Evolutionary conservation across 1,284 basidiomycete genomes (phyloP).

Genomic region (Naganishia albida): DNA sequence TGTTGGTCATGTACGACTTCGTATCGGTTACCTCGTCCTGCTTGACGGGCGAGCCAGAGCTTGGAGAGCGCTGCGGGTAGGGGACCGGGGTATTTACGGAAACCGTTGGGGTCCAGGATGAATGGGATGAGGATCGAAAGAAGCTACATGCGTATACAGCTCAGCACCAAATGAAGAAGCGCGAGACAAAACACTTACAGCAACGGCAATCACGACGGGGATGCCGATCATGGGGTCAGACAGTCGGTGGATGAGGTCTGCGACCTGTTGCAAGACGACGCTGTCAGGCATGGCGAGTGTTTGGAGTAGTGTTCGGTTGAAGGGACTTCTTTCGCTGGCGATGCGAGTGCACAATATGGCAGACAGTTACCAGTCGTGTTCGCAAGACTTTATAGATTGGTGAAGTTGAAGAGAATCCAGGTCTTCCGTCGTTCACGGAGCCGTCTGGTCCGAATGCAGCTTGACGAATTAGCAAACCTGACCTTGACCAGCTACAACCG

Average conservation of each 20-base stretch:
- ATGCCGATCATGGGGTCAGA: constrained; percentile 23
- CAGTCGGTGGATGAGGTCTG: constrained; percentile 18
- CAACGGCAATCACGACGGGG: constrained; percentile 23
- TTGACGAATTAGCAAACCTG: neutral
- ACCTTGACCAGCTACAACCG: neutral
- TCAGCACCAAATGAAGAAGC: neutral
- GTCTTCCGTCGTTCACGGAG: neutral
- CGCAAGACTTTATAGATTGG: constrained; percentile 6
- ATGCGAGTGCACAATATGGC: neutral
- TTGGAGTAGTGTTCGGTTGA: neutral
- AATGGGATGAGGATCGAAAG: constrained; percentile 59
- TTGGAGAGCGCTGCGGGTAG: constrained; percentile 72
- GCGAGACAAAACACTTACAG: constrained; percentile 1
- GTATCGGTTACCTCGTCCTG: constrained; percentile 70
- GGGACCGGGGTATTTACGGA: constrained; percentile 63
- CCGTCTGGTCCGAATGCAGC: neutral
- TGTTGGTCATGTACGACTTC: constrained; percentile 75
- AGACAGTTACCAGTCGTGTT: neutral
- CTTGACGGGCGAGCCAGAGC: constrained; percentile 70
- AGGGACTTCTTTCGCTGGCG: neutral
- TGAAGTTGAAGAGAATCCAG: neutral
- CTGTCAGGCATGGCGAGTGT: constrained; percentile 16
- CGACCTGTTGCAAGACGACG: constrained; percentile 19
- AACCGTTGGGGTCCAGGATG: constrained; percentile 61
- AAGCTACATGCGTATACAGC: neutral